Base-by-base conservation (phyloP, 371 early-diverging fungal genomes). In the Mortierella sp. region DNA sequence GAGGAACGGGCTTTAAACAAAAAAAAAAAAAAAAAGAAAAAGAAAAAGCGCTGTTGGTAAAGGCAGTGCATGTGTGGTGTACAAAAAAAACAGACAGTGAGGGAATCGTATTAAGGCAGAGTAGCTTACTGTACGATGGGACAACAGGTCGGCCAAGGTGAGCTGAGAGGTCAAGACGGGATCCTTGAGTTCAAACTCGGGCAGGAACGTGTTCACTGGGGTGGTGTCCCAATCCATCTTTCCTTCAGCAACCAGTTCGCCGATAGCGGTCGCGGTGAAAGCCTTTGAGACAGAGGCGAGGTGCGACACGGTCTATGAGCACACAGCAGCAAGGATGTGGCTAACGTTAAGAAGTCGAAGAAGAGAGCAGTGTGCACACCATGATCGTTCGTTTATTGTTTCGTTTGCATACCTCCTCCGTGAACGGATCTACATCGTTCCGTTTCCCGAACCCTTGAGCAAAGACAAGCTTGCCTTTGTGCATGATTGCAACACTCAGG, bases 221-320 rank as follows among this genome's bases (percentile, higher is more conserved):
- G 82, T 81, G 2, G 50, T 48, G 13, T 81, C 71, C 82, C 82
- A 81, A 21, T 81, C 78, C 71, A 77, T 53, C 72, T 81, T 81
- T 37, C 82, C 82, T n/a, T 77, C 82, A 0, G 74, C 77, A 0
- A 81, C 82, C 28, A 81, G 31, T 31, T 81, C 82, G 4, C 75
- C 82, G 5, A 81, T 67, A 21, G 74, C 69, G 10, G 77, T 34
- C 2, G 82, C 77, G 2, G 82, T 81, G 37, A 81, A 77, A 19
- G 82, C 34, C 57, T 81, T 81, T 59, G 82, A 69, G 26, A 69
- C n/a, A 0, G 79, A 78, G 1, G 69, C 74, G 28, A 78, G 46
- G 2, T 54, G 73, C 21, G 69, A 50, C n/a, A 69, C n/a, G 0
- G 74, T 78, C 79, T 78, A 70, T 10, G 0, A 26, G n/a, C 26